A percentile compares a stretch with the other conserved stretches of the same genome.
Conservation (phyloP, 208 protist species). For the Porcisia hertigi region DNA sequence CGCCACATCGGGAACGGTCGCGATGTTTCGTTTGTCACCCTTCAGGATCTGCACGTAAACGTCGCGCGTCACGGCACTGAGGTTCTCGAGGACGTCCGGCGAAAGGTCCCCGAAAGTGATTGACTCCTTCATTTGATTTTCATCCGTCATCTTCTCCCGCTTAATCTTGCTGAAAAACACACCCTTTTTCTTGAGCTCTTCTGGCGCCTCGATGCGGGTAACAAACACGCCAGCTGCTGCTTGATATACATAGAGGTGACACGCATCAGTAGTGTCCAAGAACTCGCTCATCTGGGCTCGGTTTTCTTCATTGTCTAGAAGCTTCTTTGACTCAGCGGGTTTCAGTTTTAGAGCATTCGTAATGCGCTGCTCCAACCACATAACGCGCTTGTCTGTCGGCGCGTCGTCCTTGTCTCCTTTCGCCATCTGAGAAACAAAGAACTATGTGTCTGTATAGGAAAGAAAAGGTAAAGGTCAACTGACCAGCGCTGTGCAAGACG, state of each 20-base stretch:
- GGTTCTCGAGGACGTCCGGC: slow-evolving; percentile 60
- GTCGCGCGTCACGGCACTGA: slow-evolving; percentile 83
- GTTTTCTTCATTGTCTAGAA: slow-evolving; percentile 92
- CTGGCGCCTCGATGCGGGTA: slow-evolving; percentile 85
- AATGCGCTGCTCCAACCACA: slow-evolving; percentile 92
- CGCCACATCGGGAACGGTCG: slow-evolving; percentile 92
- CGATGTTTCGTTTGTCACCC: slow-evolving; percentile 82
- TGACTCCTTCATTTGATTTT: slow-evolving; percentile 80
- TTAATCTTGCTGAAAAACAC: slow-evolving; percentile 93
- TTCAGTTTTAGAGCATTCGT: slow-evolving; percentile 86
- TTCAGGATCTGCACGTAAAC: slow-evolving; percentile 91
- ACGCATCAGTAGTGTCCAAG: slow-evolving; percentile 89
- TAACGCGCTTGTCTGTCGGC: slow-evolving; percentile 88
- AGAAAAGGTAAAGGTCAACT: not conserved
- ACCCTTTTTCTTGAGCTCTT: slow-evolving; percentile 91
- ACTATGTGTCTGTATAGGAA: not conserved
- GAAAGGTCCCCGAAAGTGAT: slow-evolving; percentile 88
- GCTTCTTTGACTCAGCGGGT: slow-evolving; percentile 90
- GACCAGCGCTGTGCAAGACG: not conserved
- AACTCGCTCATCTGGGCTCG: slow-evolving; percentile 91
- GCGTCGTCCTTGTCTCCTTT: slow-evolving; percentile 92
- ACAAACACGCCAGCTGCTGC: slow-evolving; percentile 64
- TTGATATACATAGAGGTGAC: slow-evolving; percentile 93
- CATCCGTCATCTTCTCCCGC: slow-evolving; percentile 89
- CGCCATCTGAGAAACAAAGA: slow-evolving; percentile 40